These are phyloP conservation scores for Mucuna pruriens DNA, from an alignment of 306 rosid species.

Conservation along the genomic window DNA sequence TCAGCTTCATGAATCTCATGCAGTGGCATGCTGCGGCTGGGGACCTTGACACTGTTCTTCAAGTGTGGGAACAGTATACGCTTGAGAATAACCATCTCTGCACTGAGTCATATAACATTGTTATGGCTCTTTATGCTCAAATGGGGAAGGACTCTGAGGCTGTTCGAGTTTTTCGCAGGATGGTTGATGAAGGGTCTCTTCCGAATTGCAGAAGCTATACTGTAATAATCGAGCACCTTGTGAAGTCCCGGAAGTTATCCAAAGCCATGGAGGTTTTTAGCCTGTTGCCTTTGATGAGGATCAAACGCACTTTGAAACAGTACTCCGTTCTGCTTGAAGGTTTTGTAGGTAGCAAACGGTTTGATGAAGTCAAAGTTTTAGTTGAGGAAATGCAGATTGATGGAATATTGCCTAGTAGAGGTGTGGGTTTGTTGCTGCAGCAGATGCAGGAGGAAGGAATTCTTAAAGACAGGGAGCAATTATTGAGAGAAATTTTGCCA, in stretches of 20 bases:
- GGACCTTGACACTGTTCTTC: constrained; percentile 65
- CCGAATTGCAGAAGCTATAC: constrained; percentile 75
- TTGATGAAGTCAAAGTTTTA: constrained; percentile 55
- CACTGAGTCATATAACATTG: constrained; percentile 70
- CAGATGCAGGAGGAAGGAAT: constrained; percentile 58
- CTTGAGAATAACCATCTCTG: constrained; percentile 44
- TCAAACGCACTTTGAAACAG: constrained; percentile 70
- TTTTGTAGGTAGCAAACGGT: constrained; percentile 49
- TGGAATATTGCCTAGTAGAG: constrained; percentile 71
- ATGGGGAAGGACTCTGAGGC: constrained; percentile 64
- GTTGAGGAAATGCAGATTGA: constrained; percentile 73
- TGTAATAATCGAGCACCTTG: constrained; percentile 79
- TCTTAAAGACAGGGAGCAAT: constrained; percentile 48
- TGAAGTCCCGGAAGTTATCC: constrained; percentile 48
- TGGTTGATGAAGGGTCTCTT: constrained; percentile 70
- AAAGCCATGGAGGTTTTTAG: constrained; percentile 69
- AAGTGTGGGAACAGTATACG: constrained; percentile 63
- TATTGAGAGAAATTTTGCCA: constrained; percentile 54
- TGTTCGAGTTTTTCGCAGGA: constrained; percentile 50
- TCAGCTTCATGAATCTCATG: constrained; percentile 73
- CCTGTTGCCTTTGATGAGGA: constrained; percentile 66
- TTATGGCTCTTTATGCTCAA: constrained; percentile 66
- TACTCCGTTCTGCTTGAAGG: constrained; percentile 58
- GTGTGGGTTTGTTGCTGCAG: constrained; percentile 56
- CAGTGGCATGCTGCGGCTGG: constrained; percentile 66